phyloP scores from a whole-genome alignment of 352 stramenopile species.

The Phytophthora meadii region DNA sequence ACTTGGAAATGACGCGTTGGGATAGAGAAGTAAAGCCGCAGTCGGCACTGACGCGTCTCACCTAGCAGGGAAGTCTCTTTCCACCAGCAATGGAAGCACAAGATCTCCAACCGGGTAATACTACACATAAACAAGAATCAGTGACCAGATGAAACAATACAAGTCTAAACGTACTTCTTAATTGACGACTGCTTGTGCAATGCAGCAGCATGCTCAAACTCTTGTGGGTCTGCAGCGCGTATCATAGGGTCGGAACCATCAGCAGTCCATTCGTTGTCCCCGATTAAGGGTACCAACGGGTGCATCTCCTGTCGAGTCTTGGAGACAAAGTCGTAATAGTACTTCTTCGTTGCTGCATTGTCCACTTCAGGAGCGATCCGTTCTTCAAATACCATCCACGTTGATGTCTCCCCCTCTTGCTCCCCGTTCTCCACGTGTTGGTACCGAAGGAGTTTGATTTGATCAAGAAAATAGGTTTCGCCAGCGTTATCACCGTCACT shows the following conservation, averaged over 20 bases:
- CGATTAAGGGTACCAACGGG: slow-evolving; percentile 44
- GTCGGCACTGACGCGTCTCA: slow-evolving; percentile 40
- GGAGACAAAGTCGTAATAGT: slow-evolving; percentile 75
- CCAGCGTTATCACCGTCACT: slow-evolving; percentile 28
- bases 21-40: slow-evolving; percentile 74
- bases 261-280: slow-evolving; percentile 20
- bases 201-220: slow-evolving; percentile 54
- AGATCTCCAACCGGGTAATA: slow-evolving; percentile 59
- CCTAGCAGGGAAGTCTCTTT: slow-evolving; percentile 54
- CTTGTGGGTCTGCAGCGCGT: slow-evolving; percentile 41
- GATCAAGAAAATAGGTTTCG: slow-evolving; percentile 55
- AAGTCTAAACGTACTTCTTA: slow-evolving; percentile 47
- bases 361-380: slow-evolving; percentile 6
- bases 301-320: slow-evolving; percentile 39
- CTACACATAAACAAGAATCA: slow-evolving; percentile 30
- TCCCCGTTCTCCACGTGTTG: slow-evolving; percentile 10
- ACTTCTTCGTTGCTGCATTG: slow-evolving; percentile 22
- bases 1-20: slow-evolving; percentile 72
- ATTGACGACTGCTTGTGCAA: slow-evolving; percentile 60
- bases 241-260: slow-evolving; percentile 20
- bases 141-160: not conserved
- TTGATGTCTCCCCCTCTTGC: slow-evolving; percentile 13
- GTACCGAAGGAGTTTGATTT: slow-evolving; percentile 51
- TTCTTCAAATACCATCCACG: slow-evolving; percentile 67
- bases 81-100: slow-evolving; percentile 82